These are phyloP conservation scores for Heritiera fomes DNA, from an alignment of 345 rosid genomes.

Conservation along the genomic window DNA sequence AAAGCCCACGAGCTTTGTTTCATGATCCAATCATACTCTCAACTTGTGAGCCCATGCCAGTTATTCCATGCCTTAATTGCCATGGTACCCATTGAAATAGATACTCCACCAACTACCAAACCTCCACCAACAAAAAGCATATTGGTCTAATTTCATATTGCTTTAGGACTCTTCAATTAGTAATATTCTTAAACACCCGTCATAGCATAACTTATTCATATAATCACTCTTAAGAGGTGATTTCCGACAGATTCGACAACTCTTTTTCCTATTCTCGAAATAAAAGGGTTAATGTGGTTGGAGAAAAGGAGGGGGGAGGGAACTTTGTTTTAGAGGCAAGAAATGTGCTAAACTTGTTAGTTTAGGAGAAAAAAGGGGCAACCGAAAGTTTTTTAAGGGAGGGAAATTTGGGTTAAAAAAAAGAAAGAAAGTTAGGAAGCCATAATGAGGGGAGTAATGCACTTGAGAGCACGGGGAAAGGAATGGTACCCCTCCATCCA, in stretches of 20 bases:
- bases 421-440: constrained; percentile 12
- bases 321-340: background rate
- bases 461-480: constrained; percentile 35
- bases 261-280: background rate
- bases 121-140: background rate
- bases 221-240: no score
- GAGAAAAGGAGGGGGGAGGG: background rate
- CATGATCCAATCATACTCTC: constrained; percentile 48
- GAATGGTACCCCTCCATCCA: constrained; percentile 31
- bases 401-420: constrained; percentile 15
- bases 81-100: background rate
- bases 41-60: constrained; percentile 34
- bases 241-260: no score
- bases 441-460: constrained; percentile 39
- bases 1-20: constrained; percentile 51
- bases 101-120: constrained; percentile 15
- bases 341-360: background rate
- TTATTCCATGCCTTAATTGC: constrained; percentile 1
- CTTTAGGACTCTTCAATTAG: background rate
- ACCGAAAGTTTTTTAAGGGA: constrained; percentile 19
- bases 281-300: background rate
- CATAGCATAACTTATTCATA: no score
- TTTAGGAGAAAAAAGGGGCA: background rate
- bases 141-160: background rate
- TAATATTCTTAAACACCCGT: background rate